Base-by-base conservation (phyloP, 176 grass and related monocot genomes). In the Calamus simplicifolius region DNA sequence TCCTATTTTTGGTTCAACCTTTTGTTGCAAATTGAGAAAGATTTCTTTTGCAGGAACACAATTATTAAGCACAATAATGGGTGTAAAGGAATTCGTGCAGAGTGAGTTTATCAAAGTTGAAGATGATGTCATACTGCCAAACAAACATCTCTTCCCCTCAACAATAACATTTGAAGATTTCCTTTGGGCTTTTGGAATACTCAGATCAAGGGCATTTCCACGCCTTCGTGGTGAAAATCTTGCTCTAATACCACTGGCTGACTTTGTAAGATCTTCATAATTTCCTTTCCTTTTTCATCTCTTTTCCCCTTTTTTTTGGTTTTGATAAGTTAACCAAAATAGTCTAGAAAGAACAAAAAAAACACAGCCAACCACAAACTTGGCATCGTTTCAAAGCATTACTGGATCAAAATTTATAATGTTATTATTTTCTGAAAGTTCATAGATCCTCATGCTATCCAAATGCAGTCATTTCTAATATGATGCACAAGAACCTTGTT, bases 161-260 rank as follows among this genome's bases (percentile, higher is more conserved):
- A 62, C 62, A 25, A 69, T 92, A 71, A 83, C 81, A 29, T 89
- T 29, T 25, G 68, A 73, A 69, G 87, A 98, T 83, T 98, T 98
- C 71, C 70, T 92, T 14, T 98, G 93, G 93, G 84, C 81, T 21
- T 98, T 98, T 18, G 87, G 84, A 54, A 69, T 92, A 59, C 84
- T 97, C 53, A 88, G 87, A 78, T 97, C 87, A 61, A 91, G 93
- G 60, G 87, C 86, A 52, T 97, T 88, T 69, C 56, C 86, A 30
- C 82, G 61, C 29, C 73, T 87, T 16, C 81, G 93, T 58, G 93
- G 87, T 21, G 84, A 92, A 54, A 98, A 98, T 48, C 87, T 92
- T 85, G 81, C 84, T 30, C 93, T 98, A 19, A 75, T 98, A 76
- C 93, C 93, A 29, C 76, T 92, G 51, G 93, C 93, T 79, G 93